A percentile compares a stretch with the other conserved stretches of the same genome.
phyloP scores from a whole-genome alignment of 768 basidiomycete species.

The Harrya chromipes region DNA sequence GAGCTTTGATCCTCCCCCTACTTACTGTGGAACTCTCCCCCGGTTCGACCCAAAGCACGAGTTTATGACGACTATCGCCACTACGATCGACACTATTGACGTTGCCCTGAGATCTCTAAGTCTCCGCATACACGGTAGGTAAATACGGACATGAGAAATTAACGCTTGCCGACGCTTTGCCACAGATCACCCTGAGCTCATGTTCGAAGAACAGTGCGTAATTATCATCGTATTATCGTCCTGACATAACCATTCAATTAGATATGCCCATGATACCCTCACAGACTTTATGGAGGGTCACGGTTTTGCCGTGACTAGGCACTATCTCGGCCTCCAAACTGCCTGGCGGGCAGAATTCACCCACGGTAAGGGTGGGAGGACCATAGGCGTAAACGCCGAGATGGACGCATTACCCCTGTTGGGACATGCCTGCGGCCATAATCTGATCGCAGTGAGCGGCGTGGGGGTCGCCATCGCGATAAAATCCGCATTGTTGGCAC shows the following conservation, averaged over 20 bases:
- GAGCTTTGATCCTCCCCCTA: slow-evolving; percentile 37
- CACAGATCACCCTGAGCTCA: slow-evolving; percentile 64
- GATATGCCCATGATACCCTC: slow-evolving; percentile 69
- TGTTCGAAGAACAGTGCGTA: slow-evolving; percentile 61
- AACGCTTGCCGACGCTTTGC: slow-evolving; percentile 5
- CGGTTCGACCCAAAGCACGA: slow-evolving; percentile 26
- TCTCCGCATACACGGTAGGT: slow-evolving; percentile 67
- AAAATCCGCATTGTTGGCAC: slow-evolving; percentile 61
- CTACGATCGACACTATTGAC: slow-evolving; percentile 48
- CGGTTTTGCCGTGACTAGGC: slow-evolving; percentile 68
- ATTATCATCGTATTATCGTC: not conserved
- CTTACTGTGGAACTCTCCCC: slow-evolving; percentile 34
- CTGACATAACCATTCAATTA: slow-evolving; percentile 27
- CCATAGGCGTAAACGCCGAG: slow-evolving; percentile 77
- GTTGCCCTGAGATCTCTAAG: slow-evolving; percentile 60
- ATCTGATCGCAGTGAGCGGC: slow-evolving; percentile 77
- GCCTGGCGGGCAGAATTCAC: slow-evolving; percentile 77
- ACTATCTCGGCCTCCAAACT: slow-evolving; percentile 68
- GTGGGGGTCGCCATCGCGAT: slow-evolving; percentile 73
- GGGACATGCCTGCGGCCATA: slow-evolving; percentile 76
- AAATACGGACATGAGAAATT: not conserved
- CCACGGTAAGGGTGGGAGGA: slow-evolving; percentile 56
- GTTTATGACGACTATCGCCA: slow-evolving; percentile 53
- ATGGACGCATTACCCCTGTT: slow-evolving; percentile 60
- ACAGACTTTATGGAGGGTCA: slow-evolving; percentile 63